phyloP scores from a whole-genome alignment of 2,329 filamentous ascomycete genomes.

The Penicillium digitatum region DNA sequence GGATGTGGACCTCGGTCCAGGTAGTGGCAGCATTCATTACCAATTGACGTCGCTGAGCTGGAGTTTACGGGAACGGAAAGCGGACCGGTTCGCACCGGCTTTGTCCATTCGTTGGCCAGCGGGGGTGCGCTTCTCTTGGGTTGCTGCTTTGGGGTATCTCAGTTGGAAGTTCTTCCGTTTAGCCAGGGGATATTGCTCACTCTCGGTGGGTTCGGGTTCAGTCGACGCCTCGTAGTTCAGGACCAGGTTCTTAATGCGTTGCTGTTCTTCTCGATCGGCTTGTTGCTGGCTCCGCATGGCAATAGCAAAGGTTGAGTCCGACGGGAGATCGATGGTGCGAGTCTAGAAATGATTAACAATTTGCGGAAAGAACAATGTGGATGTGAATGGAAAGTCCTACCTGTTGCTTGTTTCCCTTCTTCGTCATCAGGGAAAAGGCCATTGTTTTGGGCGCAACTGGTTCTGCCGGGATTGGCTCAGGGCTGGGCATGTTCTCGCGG shows the following conservation, averaged over 20 bases:
- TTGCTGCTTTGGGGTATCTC: constrained; percentile 15
- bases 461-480: constrained; percentile 23
- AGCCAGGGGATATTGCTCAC: constrained; percentile 52
- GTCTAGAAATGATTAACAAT: constrained; percentile 55
- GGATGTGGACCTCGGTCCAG: constrained; percentile 6
- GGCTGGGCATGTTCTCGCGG: constrained; percentile 53
- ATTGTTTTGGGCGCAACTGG: constrained; percentile 60
- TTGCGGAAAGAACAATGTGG: not conserved
- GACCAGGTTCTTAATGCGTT: constrained; percentile 96
- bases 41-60: constrained; percentile 97
- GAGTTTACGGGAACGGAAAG: constrained; percentile 81
- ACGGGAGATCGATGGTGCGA: constrained; percentile 76
- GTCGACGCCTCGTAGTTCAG: constrained; percentile 93
- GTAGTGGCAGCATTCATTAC: constrained; percentile 53
- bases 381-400: constrained; percentile 46
- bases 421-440: constrained; percentile 94
- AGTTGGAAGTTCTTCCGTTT: constrained; percentile 26
- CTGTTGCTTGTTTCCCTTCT: constrained; percentile 93
- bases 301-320: constrained; percentile 90
- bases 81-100: constrained; percentile 61
- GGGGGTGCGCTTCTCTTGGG: constrained; percentile 42
- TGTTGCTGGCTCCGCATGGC: constrained; percentile 96
- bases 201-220: constrained; percentile 70
- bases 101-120: constrained; percentile 51
- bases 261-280: constrained; percentile 91